phyloP scores from a whole-genome alignment of 2,329 filamentous ascomycete species.

The Bipolaris cookei region DNA sequence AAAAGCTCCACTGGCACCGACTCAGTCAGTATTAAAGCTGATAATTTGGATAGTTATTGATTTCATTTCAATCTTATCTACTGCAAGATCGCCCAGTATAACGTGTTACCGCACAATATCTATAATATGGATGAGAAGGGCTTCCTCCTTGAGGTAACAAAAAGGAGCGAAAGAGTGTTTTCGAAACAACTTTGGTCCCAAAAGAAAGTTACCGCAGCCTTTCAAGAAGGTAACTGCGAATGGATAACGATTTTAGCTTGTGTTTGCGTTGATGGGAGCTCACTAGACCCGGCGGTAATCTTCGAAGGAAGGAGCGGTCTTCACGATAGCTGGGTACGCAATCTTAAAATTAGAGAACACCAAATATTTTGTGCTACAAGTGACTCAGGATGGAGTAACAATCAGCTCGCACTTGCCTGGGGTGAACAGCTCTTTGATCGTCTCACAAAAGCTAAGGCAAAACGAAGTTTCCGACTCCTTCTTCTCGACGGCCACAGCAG shows the following conservation, averaged over 20 bases:
- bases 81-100: background rate
- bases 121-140: too few species aligned
- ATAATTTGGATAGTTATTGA: background rate
- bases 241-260: background rate
- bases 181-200: background rate
- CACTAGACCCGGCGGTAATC: background rate
- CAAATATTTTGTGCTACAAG: too few species aligned
- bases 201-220: background rate
- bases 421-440: too few species aligned
- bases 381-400: too few species aligned
- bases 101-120: too few species aligned
- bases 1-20: too few species aligned
- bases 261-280: background rate
- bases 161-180: background rate
- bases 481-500: too few species aligned
- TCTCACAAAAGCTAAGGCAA: too few species aligned
- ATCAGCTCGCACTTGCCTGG: too few species aligned
- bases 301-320: background rate
- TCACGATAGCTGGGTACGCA: background rate
- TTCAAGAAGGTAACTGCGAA: background rate
- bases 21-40: too few species aligned
- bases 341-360: background rate
- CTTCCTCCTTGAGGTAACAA: background rate
- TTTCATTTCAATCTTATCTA: background rate
- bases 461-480: too few species aligned